Conservation (phyloP, 1,284 basidiomycete genomes). For the Melampsora larici-populina region DNA sequence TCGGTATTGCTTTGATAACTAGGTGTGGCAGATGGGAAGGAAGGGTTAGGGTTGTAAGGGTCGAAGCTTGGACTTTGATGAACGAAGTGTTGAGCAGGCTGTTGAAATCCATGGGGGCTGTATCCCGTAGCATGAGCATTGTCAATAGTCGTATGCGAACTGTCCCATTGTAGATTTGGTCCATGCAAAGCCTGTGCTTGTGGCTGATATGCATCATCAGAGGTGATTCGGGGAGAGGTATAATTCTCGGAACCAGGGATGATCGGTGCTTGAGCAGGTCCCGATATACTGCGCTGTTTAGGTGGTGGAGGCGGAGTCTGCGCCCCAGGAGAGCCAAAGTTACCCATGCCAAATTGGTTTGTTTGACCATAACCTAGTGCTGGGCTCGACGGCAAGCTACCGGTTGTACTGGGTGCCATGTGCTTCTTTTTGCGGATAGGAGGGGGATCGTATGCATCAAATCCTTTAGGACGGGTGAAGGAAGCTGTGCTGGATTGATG, state of each 20-base stretch:
- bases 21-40: neutral
- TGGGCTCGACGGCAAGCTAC: conserved; percentile 38
- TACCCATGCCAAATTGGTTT: conserved; percentile 1
- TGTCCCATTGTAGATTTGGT: neutral
- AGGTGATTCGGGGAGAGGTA: neutral
- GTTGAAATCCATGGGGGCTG: neutral
- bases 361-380: conserved; percentile 30
- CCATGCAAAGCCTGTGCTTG: neutral
- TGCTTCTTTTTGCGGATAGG: conserved; percentile 40
- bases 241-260: neutral
- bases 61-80: neutral
- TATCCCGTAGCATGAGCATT: neutral
- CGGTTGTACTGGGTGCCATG: conserved; percentile 11
- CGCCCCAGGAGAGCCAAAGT: neutral
- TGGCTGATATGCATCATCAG: neutral
- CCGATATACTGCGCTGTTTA: conserved; percentile 35
- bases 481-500: neutral
- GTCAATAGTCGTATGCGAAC: neutral
- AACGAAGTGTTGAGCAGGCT: neutral
- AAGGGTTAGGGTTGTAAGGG: neutral
- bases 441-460: conserved; percentile 42
- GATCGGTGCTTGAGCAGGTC: conserved; percentile 18
- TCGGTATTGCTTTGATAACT: neutral
- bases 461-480: conserved; percentile 37
- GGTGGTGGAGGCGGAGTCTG: conserved; percentile 21